A percentile compares a stretch with the other conserved stretches of the same genome.
phyloP scores from a whole-genome alignment of 2,329 filamentous ascomycete genomes.

The Claviceps cyperi region DNA sequence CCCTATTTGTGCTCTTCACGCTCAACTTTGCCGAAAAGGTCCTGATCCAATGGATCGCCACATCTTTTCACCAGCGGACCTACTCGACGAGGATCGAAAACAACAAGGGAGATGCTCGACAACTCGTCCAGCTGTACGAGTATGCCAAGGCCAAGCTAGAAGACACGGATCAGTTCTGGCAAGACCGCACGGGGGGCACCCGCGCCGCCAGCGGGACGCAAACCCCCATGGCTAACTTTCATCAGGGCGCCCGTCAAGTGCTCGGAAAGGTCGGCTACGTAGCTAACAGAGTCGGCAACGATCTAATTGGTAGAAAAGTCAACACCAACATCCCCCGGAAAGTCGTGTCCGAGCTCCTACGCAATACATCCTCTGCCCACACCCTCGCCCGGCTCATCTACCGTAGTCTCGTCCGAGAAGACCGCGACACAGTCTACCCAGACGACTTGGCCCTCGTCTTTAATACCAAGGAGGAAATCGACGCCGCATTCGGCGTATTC shows the following conservation, averaged over 20 bases:
- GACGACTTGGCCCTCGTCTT: constrained; percentile 73
- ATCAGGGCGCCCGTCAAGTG: constrained; percentile 60
- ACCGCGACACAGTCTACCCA: constrained; percentile 58
- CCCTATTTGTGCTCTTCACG: constrained; percentile 63
- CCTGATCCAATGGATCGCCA: constrained; percentile 86
- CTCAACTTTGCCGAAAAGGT: constrained; percentile 88
- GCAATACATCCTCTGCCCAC: constrained; percentile 59
- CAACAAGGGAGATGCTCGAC: constrained; percentile 76
- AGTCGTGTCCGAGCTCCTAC: constrained; percentile 66
- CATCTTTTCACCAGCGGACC: constrained; percentile 80
- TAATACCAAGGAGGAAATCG: constrained; percentile 68
- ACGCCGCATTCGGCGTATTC: constrained; percentile 81
- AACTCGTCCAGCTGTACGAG: constrained; percentile 42
- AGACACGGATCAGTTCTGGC: constrained; percentile 35
- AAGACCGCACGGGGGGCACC: constrained; percentile 17
- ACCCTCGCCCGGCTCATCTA: constrained; percentile 79
- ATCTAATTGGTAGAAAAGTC: constrained; percentile 69
- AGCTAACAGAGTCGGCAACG: constrained; percentile 73
- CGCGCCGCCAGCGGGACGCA: constrained; percentile 42
- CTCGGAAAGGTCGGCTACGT: constrained; percentile 73
- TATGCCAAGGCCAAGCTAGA: constrained; percentile 65
- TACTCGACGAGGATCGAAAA: constrained; percentile 83
- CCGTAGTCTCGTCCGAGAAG: constrained; percentile 65
- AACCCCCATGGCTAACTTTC: constrained; percentile 61
- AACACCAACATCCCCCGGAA: constrained; percentile 68